phyloP scores from a whole-genome alignment of 768 basidiomycete species.

The Russula compacta region DNA sequence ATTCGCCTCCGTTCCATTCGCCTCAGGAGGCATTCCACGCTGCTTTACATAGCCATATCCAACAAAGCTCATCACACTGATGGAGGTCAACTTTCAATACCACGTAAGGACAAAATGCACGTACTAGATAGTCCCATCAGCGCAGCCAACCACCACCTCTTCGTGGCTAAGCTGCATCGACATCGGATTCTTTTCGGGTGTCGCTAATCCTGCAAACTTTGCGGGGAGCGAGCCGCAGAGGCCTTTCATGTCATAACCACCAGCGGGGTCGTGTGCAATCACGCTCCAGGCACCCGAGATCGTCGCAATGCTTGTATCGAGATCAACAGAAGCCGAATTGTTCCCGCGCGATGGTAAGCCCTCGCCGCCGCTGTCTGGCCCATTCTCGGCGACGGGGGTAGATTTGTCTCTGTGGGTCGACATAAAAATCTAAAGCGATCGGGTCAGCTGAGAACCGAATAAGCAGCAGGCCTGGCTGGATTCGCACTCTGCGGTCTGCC shows the following conservation, averaged over 20 bases:
- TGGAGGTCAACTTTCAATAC: constrained; percentile 15
- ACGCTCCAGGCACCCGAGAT: constrained; percentile 71
- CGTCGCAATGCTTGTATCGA: constrained; percentile 56
- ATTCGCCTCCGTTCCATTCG: background rate
- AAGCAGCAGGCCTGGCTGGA: background rate
- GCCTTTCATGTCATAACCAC: constrained; percentile 42
- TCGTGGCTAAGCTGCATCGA: constrained; percentile 88
- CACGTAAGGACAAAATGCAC: constrained; percentile 24
- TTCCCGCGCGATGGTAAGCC: constrained; percentile 6
- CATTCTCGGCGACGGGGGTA: constrained; percentile 22
- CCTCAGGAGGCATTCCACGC: constrained; percentile 10
- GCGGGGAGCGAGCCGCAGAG: constrained; percentile 50
- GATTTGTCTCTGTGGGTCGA: constrained; percentile 68
- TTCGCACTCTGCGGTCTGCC: constrained; percentile 68
- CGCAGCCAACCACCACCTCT: constrained; percentile 85
- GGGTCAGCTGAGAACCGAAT: background rate
- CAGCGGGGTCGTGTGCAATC: constrained; percentile 36
- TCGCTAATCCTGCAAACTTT: constrained; percentile 72
- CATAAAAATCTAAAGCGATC: constrained; percentile 55
- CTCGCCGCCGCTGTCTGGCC: constrained; percentile 21
- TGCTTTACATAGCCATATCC: constrained; percentile 44
- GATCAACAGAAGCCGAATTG: constrained; percentile 40
- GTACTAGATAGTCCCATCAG: constrained; percentile 87
- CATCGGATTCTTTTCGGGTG: constrained; percentile 91
- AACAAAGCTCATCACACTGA: constrained; percentile 53